A percentile compares a stretch with the other conserved stretches of the same genome.
These are phyloP conservation scores for Cryptococcus neoformans DNA, from an alignment of 1,284 basidiomycete genomes.

Conservation along the genomic window DNA sequence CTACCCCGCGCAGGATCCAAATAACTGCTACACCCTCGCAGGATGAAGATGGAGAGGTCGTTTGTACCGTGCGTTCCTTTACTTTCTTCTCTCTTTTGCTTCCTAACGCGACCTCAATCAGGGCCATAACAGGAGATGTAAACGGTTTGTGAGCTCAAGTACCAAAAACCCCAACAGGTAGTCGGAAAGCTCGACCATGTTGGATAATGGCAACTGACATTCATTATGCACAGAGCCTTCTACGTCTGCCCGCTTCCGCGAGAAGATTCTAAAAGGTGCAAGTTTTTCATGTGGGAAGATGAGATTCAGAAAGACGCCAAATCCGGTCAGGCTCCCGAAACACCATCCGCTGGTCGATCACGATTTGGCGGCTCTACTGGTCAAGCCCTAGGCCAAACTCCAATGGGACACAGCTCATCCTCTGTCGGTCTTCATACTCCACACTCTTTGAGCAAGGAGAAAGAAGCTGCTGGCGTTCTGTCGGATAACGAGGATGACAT, in stretches of 20 bases:
- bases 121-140: not conserved
- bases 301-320: constrained; percentile 11
- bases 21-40: not conserved
- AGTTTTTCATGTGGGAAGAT: constrained; percentile 47
- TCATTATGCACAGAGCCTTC: constrained; percentile 21
- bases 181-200: no score
- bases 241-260: constrained; percentile 34
- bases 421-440: not conserved
- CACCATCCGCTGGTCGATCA: constrained; percentile 5
- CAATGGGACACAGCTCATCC: not conserved
- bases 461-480: not conserved
- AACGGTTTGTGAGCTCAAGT: not conserved
- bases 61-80: not conserved
- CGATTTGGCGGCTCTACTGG: not conserved
- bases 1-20: not conserved
- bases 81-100: not conserved
- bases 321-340: not conserved
- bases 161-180: not conserved
- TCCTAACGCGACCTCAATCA: not conserved
- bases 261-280: constrained; percentile 36
- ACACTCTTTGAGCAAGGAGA: not conserved
- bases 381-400: not conserved
- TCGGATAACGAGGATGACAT: constrained; percentile 1
- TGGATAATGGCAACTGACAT: no score
- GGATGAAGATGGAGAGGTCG: not conserved